phyloP scores from a whole-genome alignment of 2,329 filamentous ascomycete species.

The Fusarium caatingaense region DNA sequence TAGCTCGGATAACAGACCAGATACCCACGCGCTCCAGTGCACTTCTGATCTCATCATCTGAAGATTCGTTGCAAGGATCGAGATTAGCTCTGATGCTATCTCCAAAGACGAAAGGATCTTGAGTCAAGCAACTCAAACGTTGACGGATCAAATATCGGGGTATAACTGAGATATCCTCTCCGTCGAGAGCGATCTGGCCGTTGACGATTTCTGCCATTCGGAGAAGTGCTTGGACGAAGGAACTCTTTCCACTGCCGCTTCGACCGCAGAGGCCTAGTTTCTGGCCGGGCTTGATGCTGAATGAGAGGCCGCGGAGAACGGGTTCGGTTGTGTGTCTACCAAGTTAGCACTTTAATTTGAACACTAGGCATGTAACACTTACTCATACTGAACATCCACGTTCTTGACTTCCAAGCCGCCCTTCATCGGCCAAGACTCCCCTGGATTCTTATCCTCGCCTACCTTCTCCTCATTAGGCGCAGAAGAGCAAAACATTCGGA shows the following conservation, averaged over 20 bases:
- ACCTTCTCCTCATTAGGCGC: constrained; percentile 42
- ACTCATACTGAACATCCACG: constrained; percentile 47
- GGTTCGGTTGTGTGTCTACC: constrained; percentile 38
- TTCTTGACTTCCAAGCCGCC: constrained; percentile 42
- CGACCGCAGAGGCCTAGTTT: constrained; percentile 60
- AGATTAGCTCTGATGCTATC: constrained; percentile 63
- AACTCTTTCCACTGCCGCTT: constrained; percentile 54
- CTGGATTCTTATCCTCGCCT: constrained; percentile 28
- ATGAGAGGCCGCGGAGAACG: constrained; percentile 48
- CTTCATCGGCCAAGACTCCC: constrained; percentile 38
- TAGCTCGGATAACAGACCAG: constrained; percentile 55
- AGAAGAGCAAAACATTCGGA: constrained; percentile 44
- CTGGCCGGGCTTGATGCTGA: constrained; percentile 50
- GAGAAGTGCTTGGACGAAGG: constrained; percentile 58
- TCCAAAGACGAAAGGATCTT: constrained; percentile 64
- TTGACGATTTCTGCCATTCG: constrained; percentile 59
- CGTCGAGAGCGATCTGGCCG: constrained; percentile 60
- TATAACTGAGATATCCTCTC: constrained; percentile 51
- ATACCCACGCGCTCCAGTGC: constrained; percentile 62
- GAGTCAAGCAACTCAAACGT: constrained; percentile 60
- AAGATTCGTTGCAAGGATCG: constrained; percentile 55
- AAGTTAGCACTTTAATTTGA: too few species aligned
- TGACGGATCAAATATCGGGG: constrained; percentile 46
- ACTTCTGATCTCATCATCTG: constrained; percentile 56
- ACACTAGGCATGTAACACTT: too few species aligned